phyloP scores from a whole-genome alignment of 163 green algal species.

The Trebouxia gelatinosa region DNA sequence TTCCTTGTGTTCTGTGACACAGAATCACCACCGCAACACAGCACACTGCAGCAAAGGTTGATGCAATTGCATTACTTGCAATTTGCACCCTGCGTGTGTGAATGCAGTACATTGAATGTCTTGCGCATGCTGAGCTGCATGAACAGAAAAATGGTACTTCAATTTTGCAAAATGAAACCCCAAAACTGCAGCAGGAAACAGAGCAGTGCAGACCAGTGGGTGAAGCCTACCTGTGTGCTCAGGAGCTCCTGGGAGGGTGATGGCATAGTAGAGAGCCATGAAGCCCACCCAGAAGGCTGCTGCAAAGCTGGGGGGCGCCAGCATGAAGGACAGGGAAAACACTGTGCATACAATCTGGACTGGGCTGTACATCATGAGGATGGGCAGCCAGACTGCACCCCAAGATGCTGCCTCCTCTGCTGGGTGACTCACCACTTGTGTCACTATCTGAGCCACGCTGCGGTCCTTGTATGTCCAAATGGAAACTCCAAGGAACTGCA shows the following conservation, averaged over 20 bases:
- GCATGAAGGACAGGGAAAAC: constrained; percentile 55
- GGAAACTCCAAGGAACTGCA: constrained; percentile 62
- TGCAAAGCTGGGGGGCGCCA: constrained; percentile 54
- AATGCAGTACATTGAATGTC: too few relatives aligned
- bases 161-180: too few relatives aligned
- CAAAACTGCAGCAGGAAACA: too few relatives aligned
- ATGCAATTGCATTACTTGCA: too few relatives aligned
- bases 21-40: too few relatives aligned
- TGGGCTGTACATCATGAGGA: constrained; percentile 48
- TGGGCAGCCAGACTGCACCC: constrained; percentile 35
- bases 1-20: too few relatives aligned
- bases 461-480: constrained; percentile 49
- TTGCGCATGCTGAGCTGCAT: too few relatives aligned
- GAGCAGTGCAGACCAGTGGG: too few relatives aligned
- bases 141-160: too few relatives aligned
- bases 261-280: constrained; percentile 67
- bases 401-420: constrained; percentile 3
- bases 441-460: constrained; percentile 24
- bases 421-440: constrained; percentile 18
- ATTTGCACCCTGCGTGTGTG: too few relatives aligned
- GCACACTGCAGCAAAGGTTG: too few relatives aligned
- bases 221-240: constrained; percentile 76
- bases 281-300: constrained; percentile 46
- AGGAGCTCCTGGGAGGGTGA: constrained; percentile 56
- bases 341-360: constrained; percentile 53